Evolutionary conservation across 2,329 filamentous ascomycete genomes (phyloP).

Genomic region (Coniochaeta sp.): DNA sequence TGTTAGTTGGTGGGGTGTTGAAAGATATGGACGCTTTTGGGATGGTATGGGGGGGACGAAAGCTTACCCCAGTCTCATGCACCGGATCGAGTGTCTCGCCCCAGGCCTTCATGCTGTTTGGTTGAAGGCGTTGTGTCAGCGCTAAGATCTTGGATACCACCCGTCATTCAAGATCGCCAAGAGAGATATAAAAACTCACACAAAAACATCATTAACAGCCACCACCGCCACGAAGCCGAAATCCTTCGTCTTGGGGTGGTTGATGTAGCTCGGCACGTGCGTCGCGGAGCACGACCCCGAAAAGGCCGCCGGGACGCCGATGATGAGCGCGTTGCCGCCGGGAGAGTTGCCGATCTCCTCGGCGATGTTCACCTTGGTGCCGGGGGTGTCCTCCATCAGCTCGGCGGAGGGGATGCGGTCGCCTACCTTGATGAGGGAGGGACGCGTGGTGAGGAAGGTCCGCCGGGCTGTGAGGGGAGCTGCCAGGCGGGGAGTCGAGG

Average conservation of each 20-base stretch:
- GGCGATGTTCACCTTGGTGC: constrained; percentile 83
- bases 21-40: background rate
- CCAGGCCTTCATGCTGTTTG: constrained; percentile 80
- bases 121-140: background rate
- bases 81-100: constrained; percentile 67
- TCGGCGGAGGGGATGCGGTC: constrained; percentile 73
- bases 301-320: constrained; percentile 80
- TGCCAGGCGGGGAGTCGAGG: constrained; percentile 6
- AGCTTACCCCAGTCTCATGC: constrained; percentile 68
- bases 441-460: constrained; percentile 58
- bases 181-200: constrained; percentile 51
- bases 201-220: constrained; percentile 89
- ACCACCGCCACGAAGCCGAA: constrained; percentile 85
- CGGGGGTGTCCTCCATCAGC: constrained; percentile 78
- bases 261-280: constrained; percentile 84
- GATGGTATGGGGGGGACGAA: too few relatives aligned
- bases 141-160: too few relatives aligned
- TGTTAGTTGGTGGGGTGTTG: background rate
- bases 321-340: constrained; percentile 67
- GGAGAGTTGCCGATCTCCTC: constrained; percentile 62
- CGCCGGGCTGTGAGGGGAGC: background rate
- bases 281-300: constrained; percentile 48
- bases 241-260: constrained; percentile 67
- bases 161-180: background rate
- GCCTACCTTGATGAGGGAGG: constrained; percentile 64